Conservation (phyloP, 495 filamentous ascomycete species). For the Penicillium argentinense region DNA sequence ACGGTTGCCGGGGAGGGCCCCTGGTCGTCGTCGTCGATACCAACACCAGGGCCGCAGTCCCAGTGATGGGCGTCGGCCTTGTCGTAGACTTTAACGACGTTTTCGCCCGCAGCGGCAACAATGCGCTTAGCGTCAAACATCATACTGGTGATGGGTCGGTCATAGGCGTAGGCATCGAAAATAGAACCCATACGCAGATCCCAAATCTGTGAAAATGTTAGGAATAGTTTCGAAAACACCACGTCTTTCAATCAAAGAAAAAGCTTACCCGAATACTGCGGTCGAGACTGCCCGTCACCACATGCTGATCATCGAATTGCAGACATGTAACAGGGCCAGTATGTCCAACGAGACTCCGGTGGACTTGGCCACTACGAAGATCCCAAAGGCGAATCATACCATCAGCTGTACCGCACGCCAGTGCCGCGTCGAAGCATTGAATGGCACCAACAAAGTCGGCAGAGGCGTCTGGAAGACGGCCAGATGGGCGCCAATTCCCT, state of each 20-base stretch:
- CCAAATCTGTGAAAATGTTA: slow-evolving; percentile 73
- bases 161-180: slow-evolving; percentile 94
- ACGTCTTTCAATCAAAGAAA: background rate
- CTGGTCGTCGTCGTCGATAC: slow-evolving; percentile 60
- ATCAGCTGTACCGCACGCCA: slow-evolving; percentile 97
- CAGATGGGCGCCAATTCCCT: slow-evolving; percentile 56
- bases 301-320: slow-evolving; percentile 93
- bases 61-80: slow-evolving; percentile 94
- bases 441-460: slow-evolving; percentile 94
- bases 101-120: slow-evolving; percentile 84
- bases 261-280: slow-evolving; percentile 85
- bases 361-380: slow-evolving; percentile 92
- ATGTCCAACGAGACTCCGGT: slow-evolving; percentile 92
- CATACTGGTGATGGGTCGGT: slow-evolving; percentile 92
- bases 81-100: slow-evolving; percentile 95
- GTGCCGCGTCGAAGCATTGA: slow-evolving; percentile 94
- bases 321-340: slow-evolving; percentile 93
- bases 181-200: slow-evolving; percentile 96
- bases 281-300: slow-evolving; percentile 93
- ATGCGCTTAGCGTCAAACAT: slow-evolving; percentile 95
- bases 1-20: slow-evolving; percentile 65
- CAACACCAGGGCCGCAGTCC: slow-evolving; percentile 88
- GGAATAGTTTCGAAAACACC: background rate
- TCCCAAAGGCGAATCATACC: slow-evolving; percentile 98
- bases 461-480: slow-evolving; percentile 60